Evolutionary conservation across 139 green algal species (phyloP), one percentile per base, ranked within the genome.

Genomic region (Ettlia oleoabundans): DNA sequence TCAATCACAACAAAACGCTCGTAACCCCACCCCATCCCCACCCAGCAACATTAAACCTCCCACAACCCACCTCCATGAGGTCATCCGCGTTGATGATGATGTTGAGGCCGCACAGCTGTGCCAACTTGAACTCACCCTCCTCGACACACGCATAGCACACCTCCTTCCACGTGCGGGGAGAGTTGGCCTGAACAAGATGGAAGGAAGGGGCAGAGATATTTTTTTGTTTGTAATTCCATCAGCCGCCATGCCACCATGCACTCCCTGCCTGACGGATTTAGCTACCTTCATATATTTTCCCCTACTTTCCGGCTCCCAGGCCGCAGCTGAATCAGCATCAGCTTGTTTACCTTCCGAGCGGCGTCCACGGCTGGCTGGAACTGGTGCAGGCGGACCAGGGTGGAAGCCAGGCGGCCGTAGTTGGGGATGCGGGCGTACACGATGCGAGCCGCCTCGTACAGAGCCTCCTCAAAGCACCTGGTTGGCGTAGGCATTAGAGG

Each of bases 31-130:
- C n/a, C n/a, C n/a, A n/a, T n/a, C n/a, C n/a, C n/a, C n/a, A n/a
- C n/a, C n/a, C n/a, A 41, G 9, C 64, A 26, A 42, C 30, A 42
- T 42, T 33, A 21, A 15, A 32, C 32, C 4, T 32, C 32, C 67
- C 67, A n/a, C 55, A 58, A 22, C 88, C 32, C 76, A 96, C 93
- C 90, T 99, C 96, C 73, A 98, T 95, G 75, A 99, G 89, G 77
- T 99, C 97, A 83, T 99, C 97, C 8, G 98, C 96, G 71, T 98
- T 97, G 72, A 99, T 88, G 83, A 99, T 99, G 95, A 99, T 99
- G 90, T 96, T 95, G n/a, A 99, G 92, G 38, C 95, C 97, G 87
- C 92, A 97, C 40, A 99, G 93, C 92, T 99, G 96, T 6, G 95
- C 97, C 73, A 99, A 92, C 43, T 94, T 90, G 93, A 97, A 98